phyloP scores from a whole-genome alignment of 2,329 filamentous ascomycete genomes.

The Apiospora saccharicola region DNA sequence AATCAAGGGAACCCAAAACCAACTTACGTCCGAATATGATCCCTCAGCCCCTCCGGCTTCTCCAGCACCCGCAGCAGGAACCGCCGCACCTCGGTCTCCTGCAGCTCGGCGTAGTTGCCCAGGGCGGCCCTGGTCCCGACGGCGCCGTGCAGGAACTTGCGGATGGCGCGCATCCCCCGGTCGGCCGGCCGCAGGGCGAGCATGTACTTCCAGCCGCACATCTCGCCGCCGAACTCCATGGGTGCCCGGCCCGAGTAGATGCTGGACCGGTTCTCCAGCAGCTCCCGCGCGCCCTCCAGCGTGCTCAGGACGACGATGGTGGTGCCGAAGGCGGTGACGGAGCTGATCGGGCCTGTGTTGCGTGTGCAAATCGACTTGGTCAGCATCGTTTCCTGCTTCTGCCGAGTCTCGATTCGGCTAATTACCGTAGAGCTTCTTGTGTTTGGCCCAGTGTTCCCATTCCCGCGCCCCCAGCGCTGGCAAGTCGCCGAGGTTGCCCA shows the following conservation, averaged over 20 bases:
- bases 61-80: constrained; percentile 52
- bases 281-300: constrained; percentile 42
- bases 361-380: neutral
- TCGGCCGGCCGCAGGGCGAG: constrained; percentile 46
- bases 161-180: constrained; percentile 47
- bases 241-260: constrained; percentile 47
- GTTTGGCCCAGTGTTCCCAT: constrained; percentile 50
- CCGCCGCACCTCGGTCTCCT: constrained; percentile 52
- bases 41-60: constrained; percentile 45
- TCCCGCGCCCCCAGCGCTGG: constrained; percentile 48
- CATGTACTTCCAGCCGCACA: constrained; percentile 51
- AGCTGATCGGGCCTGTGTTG: constrained; percentile 42
- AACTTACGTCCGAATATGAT: constrained; percentile 52
- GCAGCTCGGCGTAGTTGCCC: constrained; percentile 48
- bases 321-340: constrained; percentile 50
- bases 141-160: constrained; percentile 53
- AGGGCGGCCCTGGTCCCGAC: constrained; percentile 52
- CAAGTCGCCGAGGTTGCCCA: constrained; percentile 60
- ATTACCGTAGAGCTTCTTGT: constrained; percentile 48
- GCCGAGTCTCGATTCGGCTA: neutral
- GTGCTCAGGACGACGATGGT: constrained; percentile 52
- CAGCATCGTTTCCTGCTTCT: neutral
- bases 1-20: constrained; percentile 38
- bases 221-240: constrained; percentile 43
- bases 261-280: constrained; percentile 46